Evolutionary conservation across 192 early-diverging fungal species (phyloP), one percentile per base, ranked within the genome.

Genomic region (Ambispora gerdemannii): DNA sequence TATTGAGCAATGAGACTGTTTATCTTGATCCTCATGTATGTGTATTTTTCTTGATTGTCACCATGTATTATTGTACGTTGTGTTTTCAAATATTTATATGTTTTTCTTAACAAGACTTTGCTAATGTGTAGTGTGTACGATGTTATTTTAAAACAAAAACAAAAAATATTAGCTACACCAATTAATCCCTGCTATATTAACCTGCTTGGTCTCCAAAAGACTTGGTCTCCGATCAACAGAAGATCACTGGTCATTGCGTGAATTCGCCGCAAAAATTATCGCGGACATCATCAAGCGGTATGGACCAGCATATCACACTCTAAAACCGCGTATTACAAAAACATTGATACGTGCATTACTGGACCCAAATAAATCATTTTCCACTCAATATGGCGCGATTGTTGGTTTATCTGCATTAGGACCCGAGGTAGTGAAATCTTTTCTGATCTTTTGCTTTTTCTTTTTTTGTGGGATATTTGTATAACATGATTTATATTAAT

Each of bases 21-120:
- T 94, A 92, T 83, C 78, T 95, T 3, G 97, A 99, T 72, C 95
- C 97, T 56, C 95, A 98, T 67, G 93, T 94, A 87, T 70, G 84
- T 59, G 17, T 30, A 19, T 15, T 25, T 25, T 2, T 49, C 69
- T 50, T 51, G 10, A 28, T 17, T 19, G 11, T 0, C 17, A n/a
- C n/a, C n/a, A n/a, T n/a, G n/a, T n/a, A n/a, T n/a, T n/a, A n/a
- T n/a, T n/a, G n/a, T n/a, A n/a, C n/a, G n/a, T n/a, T n/a, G n/a
- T n/a, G n/a, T n/a, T n/a, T n/a, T n/a, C n/a, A n/a, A n/a, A n/a
- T n/a, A n/a, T n/a, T n/a, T n/a, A n/a, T n/a, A n/a, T n/a, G n/a
- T n/a, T n/a, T n/a, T n/a, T n/a, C n/a, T n/a, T n/a, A n/a, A n/a
- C n/a, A n/a, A n/a, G n/a, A n/a, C n/a, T n/a, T 33, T 4, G 3